These are phyloP conservation scores for Amphibolis antarctica DNA, from an alignment of 106 monocot species.

Conservation along the genomic window DNA sequence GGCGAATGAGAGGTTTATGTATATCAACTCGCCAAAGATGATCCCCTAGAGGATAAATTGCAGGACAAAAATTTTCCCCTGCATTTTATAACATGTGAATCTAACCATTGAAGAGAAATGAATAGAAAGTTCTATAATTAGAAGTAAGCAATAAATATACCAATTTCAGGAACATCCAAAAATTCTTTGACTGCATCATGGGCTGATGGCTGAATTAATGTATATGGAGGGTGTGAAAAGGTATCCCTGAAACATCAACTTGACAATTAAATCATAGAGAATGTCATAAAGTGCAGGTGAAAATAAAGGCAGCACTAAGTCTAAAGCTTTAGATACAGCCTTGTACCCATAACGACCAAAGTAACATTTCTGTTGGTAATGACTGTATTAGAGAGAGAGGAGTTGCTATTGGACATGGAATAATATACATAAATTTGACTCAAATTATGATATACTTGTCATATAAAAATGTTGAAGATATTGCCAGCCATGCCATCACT, in stretches of 20 bases:
- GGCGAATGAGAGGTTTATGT: slow-evolving; percentile 50
- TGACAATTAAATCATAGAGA: not conserved
- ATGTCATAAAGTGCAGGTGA: not conserved
- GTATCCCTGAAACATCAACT: slow-evolving; percentile 51
- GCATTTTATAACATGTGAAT: not conserved
- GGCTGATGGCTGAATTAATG: slow-evolving; percentile 87
- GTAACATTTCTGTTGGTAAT: no score
- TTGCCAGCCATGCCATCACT: no score
- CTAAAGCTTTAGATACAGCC: not conserved
- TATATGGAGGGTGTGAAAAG: slow-evolving; percentile 78
- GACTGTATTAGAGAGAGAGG: no score
- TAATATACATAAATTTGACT: no score
- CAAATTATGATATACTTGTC: no score
- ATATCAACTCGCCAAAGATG: slow-evolving; percentile 29
- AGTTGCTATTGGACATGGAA: no score
- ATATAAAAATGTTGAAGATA: no score
- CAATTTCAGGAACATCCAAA: slow-evolving; percentile 54
- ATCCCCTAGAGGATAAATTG: slow-evolving; percentile 82
- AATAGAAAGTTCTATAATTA: not conserved
- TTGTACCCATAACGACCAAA: not conserved
- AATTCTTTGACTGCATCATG: slow-evolving; percentile 25
- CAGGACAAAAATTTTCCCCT: slow-evolving; percentile 80
- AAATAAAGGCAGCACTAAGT: not conserved
- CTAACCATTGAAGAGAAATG: not conserved
- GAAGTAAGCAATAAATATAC: slow-evolving; percentile 19